These are phyloP conservation scores for Geotrichum klebahnii DNA, from an alignment of 1,139 yeast species.

Conservation along the genomic window DNA sequence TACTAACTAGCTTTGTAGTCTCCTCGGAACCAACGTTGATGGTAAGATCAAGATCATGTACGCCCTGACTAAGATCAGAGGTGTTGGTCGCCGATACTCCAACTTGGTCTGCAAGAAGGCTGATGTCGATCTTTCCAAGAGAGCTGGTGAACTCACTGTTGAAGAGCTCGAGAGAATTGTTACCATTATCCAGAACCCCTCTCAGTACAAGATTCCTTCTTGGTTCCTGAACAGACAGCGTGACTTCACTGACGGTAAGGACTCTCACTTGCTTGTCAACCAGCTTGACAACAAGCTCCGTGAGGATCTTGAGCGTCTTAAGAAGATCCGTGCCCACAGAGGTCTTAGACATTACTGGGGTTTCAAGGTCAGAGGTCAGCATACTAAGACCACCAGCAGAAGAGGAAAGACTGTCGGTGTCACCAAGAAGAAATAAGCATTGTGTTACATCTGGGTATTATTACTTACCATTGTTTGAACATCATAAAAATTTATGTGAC, in stretches of 20 bases:
- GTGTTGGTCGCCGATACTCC: slow-evolving; percentile 99
- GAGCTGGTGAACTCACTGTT: slow-evolving; percentile 99
- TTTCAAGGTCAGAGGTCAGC: slow-evolving; percentile 91
- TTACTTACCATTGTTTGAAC: no score
- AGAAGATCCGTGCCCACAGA: slow-evolving; percentile 99
- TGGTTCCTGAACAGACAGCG: slow-evolving; percentile 99
- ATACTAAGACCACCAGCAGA: slow-evolving; percentile 99
- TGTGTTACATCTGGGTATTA: background rate
- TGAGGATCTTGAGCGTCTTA: slow-evolving; percentile 99
- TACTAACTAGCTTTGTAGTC: slow-evolving; percentile 47
- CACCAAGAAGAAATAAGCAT: slow-evolving; percentile 39
- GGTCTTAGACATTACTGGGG: slow-evolving; percentile 99
- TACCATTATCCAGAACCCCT: slow-evolving; percentile 99
- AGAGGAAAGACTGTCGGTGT: slow-evolving; percentile 57
- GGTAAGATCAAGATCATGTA: slow-evolving; percentile 99
- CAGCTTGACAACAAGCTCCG: slow-evolving; percentile 98
- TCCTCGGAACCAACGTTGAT: slow-evolving; percentile 99
- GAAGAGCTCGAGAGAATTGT: slow-evolving; percentile 99
- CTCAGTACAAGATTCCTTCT: slow-evolving; percentile 97
- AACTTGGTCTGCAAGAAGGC: slow-evolving; percentile 99
- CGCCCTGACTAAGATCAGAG: slow-evolving; percentile 99
- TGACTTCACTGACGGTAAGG: slow-evolving; percentile 98
- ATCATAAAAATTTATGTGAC: slow-evolving; percentile 7
- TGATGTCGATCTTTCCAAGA: slow-evolving; percentile 94
- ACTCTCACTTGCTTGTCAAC: slow-evolving; percentile 98